Evolutionary conservation across 2,329 filamentous ascomycete species (phyloP), one percentile per base, ranked within the genome.

Genomic region (Achaetomium macrosporum): DNA sequence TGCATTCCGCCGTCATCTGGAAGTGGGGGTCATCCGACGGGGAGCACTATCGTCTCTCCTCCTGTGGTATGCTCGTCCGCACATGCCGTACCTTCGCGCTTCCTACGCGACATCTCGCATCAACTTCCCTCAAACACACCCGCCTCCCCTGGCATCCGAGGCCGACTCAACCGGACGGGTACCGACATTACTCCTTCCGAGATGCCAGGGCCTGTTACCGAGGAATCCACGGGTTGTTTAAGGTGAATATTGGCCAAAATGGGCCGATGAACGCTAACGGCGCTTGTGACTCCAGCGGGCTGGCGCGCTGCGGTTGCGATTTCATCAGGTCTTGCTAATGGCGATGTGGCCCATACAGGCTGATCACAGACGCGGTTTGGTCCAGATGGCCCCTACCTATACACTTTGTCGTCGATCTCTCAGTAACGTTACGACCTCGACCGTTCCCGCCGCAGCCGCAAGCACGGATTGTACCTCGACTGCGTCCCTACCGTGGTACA

Each of bases 1-100:
- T 15, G 20, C 25, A 35, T 54, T 48, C 55, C 53, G 55, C 42
- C 35, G 35, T 37, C 35, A 37, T 37, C 35, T 44, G 43, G 33
- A 33, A 39, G 49, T 51, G 46, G 47, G 50, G 54, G 40, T 49
- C 16, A n/a, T 35, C 13, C 9, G 29, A 46, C 25, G 9, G 36
- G 25, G 13, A 33, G 19, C 42, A 25, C 7, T 45, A 9, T 44
- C 20, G 19, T 35, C 20, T 39, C 29, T 29, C 11, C 16, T 16
- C 10, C 19, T 13, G 25, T 40, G 19, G 35, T 40, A 20, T 19
- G 17, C 16, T 44, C 37, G 19, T 39, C 19, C 25, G 12, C 15
- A 25, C 12, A 12, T 25, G 42, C 11, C 17, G 29, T 25, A 33
- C 9, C 50, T 43, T 25, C 8, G 50, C 43, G 31, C 45, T 45